Base-by-base conservation (phyloP, 116 monocot species). In the Iris pallida region DNA sequence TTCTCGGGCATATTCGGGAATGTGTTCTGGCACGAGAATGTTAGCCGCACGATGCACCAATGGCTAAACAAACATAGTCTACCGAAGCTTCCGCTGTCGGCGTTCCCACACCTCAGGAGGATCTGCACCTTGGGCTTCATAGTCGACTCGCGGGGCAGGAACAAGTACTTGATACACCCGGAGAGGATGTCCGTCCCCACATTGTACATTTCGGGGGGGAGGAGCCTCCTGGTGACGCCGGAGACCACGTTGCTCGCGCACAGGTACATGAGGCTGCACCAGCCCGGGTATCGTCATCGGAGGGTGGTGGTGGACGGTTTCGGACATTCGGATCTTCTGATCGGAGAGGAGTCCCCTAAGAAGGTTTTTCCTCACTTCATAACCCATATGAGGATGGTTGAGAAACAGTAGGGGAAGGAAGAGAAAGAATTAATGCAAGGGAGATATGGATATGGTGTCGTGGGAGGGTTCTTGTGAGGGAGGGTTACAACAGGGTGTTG, bases 1-100 rank as follows among this genome's bases (percentile, higher is more conserved):
- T 63, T 79, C 64, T 79, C 79, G 12, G 79, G 79, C 20, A 59
- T 79, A 20, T 79, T 79, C 11, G 79, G 74, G 42, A 79, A 74
- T 47, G 7, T 64, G 16, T 79, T 70, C 14, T 74, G 74, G 79
- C 79, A 79, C 17, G 69, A 63, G 42, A 79, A 79, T 20, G 51
- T 79, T 7, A 79, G 74, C 10, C 48, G 20, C 42, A 58, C 68
- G 1, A 10, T 74, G 20, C 79, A 79, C 59, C 59, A 65, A 16
- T 79, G 79, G 79, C 51, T 70, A 16, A 74, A 52, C 74, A 74
- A 70, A 20, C 57, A 79, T 6, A 69, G 57, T 18, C 2, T 79
- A 11, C 49, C 73, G 10, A 69, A 63, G 45, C 70, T 79, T 15
- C 79, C 79, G 8, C 49, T 79, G 64, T 69, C 79, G 17, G 79